Conservation (phyloP, 192 early-diverging fungal genomes). For the Backusella sp. region DNA sequence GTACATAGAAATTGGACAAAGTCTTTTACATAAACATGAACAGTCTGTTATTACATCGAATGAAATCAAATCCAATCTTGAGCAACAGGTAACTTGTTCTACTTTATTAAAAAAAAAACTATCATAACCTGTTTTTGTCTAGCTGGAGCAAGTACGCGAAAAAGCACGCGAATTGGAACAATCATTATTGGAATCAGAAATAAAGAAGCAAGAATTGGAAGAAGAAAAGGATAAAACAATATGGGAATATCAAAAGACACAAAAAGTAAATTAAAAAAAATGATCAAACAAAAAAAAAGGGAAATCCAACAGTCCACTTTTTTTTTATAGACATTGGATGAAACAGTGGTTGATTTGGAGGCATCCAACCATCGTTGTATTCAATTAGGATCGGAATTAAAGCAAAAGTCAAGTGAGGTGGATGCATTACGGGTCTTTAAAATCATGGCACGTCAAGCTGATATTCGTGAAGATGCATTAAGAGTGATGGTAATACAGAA, state of each 20-base stretch:
- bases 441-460: conserved; percentile 26
- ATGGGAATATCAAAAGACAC: conserved; percentile 28
- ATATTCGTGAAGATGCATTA: conserved; percentile 24
- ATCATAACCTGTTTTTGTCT: not conserved
- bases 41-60: conserved; percentile 12
- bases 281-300: not conserved
- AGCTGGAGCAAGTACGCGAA: conserved; percentile 19
- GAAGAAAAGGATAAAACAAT: conserved; percentile 10
- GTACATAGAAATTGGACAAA: conserved; percentile 26
- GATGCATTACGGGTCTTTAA: conserved; percentile 25
- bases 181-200: conserved; percentile 13
- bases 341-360: conserved; percentile 16
- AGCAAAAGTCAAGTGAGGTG: conserved; percentile 20
- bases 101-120: not conserved
- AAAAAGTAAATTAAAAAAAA: conserved; percentile 29
- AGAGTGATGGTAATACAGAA: conserved; percentile 14
- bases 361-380: conserved; percentile 14
- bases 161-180: conserved; percentile 2
- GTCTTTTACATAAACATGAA: conserved; percentile 29
- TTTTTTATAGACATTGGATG: conserved; percentile 11
- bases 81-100: conserved; percentile 15
- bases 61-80: conserved; percentile 13
- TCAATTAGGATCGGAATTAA: conserved; percentile 19
- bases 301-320: no score
- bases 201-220: conserved; percentile 13